Evolutionary conservation across 306 rosid genomes (phyloP), one percentile per base, ranked within the genome.

Genomic region (Quercus berberidifolia): DNA sequence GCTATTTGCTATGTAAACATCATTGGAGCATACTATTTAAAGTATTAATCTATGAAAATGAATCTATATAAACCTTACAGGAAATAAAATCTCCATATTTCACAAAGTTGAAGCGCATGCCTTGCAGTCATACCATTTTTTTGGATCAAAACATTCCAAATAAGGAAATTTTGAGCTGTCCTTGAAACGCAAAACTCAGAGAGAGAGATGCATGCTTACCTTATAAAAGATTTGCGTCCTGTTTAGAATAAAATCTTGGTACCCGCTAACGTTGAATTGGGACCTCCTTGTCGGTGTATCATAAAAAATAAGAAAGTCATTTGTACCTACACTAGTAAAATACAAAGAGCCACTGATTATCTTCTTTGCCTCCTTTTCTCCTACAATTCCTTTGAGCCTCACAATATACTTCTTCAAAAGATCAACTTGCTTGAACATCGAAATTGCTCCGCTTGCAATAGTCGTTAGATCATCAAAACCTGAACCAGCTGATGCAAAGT

Each of bases 251-350:
- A 76, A 90, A 75, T 90, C 91, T 60, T 93, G 93, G 78, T 90
- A 90, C 26, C 26, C 83, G 73, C 75, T 58, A 7, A 87, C 69
- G 75, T 83, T 80, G 76, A 81, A 88, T 80, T 86, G 74, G 9
- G 69, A 18, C 21, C 60, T 77, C 78, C 93, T 89, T 23, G 64
- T 76, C 67, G 94, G 90, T 11, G 86, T 0, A 73, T 85, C 87
- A 41, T 88, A 91, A 74, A 76, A 87, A 41, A 87, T 89, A 69
- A 90, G 26, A 72, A 93, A 55, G 75, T 93, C 98, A 81, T 93
- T 93, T 64, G 83, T 71, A 54, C 95, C 95, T 43, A 88, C 89
- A 89, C 94, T 80, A 28, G 89, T n/a, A 23, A 90, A 15, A 69
- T 83, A 87, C 56, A 89, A 19, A 78, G 96, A 84, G 56, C 72